phyloP scores from a whole-genome alignment of 208 protist species.

The Trypanosoma brucei region DNA sequence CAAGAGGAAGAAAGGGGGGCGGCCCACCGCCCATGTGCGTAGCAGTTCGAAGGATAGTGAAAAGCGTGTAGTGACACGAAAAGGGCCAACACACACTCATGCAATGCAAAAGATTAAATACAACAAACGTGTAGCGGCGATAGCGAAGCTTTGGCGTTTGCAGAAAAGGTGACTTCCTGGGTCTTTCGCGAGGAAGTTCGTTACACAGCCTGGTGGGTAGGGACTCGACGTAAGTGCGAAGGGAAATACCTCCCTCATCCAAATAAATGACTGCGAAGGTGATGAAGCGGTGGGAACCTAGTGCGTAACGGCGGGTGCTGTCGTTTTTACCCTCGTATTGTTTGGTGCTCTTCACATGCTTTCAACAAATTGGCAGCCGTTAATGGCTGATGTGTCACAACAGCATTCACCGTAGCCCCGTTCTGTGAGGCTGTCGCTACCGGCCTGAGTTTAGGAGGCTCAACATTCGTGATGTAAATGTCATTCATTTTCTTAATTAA shows the following conservation, averaged over 20 bases:
- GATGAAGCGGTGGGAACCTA: no score
- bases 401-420: no score
- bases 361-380: no score
- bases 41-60: no score
- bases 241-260: no score
- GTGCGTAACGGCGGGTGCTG: no score
- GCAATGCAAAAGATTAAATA: slow-evolving; percentile 69
- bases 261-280: no score
- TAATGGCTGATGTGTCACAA: no score
- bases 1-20: no score
- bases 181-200: slow-evolving; percentile 6
- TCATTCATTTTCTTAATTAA: not conserved
- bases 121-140: slow-evolving; percentile 79
- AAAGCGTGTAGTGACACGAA: slow-evolving; percentile 17
- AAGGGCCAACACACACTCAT: slow-evolving; percentile 24
- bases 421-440: not conserved
- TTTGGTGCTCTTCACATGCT: no score
- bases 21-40: no score
- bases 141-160: slow-evolving; percentile 75
- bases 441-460: not conserved
- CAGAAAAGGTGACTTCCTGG: slow-evolving; percentile 26
- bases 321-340: no score
- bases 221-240: not conserved
- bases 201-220: not conserved
- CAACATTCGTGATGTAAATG: not conserved